Percentiles rank a stretch among this genome's conserved stretches.
Conservation (phyloP, 345 rosid species). For the Melaleuca alternifolia region DNA sequence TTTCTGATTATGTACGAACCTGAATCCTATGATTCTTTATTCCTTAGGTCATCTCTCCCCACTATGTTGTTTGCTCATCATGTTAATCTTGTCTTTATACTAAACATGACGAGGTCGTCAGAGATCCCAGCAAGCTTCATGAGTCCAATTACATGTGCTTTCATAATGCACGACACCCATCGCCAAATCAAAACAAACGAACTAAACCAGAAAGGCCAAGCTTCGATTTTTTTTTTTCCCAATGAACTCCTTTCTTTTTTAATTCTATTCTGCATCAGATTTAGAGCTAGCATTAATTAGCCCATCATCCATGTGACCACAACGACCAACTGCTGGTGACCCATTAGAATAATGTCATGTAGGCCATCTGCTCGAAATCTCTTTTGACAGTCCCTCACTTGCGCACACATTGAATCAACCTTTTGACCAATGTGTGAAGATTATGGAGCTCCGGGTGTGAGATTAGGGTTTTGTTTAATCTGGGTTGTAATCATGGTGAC, state of each 20-base stretch:
- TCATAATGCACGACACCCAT: neutral
- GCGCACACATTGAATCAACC: neutral
- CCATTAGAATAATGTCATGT: neutral
- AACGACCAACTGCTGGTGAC: neutral
- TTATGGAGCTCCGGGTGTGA: neutral
- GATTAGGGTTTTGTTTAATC: neutral
- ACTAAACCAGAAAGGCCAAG: neutral
- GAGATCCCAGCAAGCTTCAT: neutral
- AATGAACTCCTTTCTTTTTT: neutral
- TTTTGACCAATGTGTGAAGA: neutral
- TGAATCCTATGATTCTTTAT: neutral
- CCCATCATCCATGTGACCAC: neutral
- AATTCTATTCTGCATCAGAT: neutral
- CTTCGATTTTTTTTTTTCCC: neutral
- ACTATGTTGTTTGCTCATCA: neutral
- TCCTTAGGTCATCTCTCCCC: neutral
- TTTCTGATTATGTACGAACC: neutral
- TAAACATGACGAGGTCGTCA: neutral
- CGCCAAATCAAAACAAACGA: neutral
- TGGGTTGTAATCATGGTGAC: neutral
- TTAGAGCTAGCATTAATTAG: neutral
- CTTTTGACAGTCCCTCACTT: neutral
- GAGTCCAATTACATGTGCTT: neutral
- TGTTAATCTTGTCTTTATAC: neutral
- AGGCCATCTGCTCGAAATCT: neutral